Conservation (phyloP, 345 rosid species). For the Leavenworthia alabamica region DNA sequence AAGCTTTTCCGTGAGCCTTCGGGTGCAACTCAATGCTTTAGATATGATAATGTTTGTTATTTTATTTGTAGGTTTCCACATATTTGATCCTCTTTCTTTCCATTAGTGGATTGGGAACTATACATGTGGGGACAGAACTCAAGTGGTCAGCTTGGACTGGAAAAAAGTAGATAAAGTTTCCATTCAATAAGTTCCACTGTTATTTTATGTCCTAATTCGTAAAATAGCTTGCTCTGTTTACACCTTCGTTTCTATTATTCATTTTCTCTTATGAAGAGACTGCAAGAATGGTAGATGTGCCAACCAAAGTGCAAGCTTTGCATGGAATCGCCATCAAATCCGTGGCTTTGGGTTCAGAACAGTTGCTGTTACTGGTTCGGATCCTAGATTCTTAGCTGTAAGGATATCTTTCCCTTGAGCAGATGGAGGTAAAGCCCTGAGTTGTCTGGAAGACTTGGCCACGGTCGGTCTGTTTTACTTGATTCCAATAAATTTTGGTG, state of each 20-base stretch:
- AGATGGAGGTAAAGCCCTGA: constrained; percentile 75
- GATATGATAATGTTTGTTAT: neutral
- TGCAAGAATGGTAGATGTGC: constrained; percentile 41
- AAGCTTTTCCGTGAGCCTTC: neutral
- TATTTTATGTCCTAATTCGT: neutral
- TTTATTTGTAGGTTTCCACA: neutral
- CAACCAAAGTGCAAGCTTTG: constrained; percentile 71
- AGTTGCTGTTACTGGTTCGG: constrained; percentile 77
- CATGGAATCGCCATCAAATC: constrained; percentile 53
- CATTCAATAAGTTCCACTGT: neutral
- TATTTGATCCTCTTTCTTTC: neutral
- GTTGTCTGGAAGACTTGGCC: constrained; percentile 95
- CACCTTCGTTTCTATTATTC: neutral
- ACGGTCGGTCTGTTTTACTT: constrained; percentile 39
- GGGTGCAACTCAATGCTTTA: neutral
- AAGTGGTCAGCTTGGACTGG: constrained; percentile 92
- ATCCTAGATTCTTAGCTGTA: constrained; percentile 12
- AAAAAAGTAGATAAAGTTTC: constrained; percentile 53
- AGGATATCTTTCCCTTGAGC: constrained; percentile 12
- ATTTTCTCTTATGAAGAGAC: constrained; percentile 47
- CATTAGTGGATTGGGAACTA: constrained; percentile 74
- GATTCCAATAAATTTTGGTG: neutral
- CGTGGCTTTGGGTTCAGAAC: constrained; percentile 86
- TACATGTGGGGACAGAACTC: constrained; percentile 91
- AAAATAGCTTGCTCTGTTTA: neutral